Evolutionary conservation across 768 basidiomycete species (phyloP).

Genomic region (Suillus subalutaceus): DNA sequence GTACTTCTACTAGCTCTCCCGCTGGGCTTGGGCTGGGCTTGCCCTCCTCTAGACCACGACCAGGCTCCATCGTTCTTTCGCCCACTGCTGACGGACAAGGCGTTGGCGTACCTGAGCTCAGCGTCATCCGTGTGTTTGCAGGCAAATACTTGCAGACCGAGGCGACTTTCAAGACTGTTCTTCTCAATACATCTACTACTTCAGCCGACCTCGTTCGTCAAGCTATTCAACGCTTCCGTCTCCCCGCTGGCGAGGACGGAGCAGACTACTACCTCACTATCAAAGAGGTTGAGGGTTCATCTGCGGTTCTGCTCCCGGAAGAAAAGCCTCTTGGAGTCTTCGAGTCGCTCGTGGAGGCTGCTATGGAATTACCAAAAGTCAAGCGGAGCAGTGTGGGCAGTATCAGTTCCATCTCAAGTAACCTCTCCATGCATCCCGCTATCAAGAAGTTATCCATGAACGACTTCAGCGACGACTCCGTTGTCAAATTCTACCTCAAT

Average conservation of each 20-base stretch:
- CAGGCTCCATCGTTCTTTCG: constrained; percentile 77
- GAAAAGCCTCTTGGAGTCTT: constrained; percentile 91
- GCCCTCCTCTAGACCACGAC: constrained; percentile 60
- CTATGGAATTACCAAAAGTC: constrained; percentile 82
- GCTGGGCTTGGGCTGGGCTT: constrained; percentile 52
- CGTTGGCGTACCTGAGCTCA: constrained; percentile 75
- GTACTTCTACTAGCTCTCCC: constrained; percentile 39
- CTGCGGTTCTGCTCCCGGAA: constrained; percentile 66
- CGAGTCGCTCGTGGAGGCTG: constrained; percentile 79
- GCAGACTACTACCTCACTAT: constrained; percentile 85
- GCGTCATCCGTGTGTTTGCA: constrained; percentile 95
- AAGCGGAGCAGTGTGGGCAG: constrained; percentile 93
- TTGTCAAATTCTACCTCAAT: constrained; percentile 96
- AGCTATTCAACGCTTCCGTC: constrained; percentile 91
- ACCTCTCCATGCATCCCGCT: constrained; percentile 92
- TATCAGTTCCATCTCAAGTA: constrained; percentile 91
- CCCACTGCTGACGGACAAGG: constrained; percentile 64
- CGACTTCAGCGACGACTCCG: constrained; percentile 96
- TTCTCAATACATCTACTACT: constrained; percentile 86
- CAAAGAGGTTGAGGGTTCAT: constrained; percentile 90
- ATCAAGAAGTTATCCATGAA: constrained; percentile 95
- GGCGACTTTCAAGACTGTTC: constrained; percentile 97
- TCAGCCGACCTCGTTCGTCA: constrained; percentile 85
- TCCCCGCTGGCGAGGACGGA: constrained; percentile 64
- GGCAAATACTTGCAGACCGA: constrained; percentile 90